A percentile compares a stretch with the other conserved stretches of the same genome.
These are phyloP conservation scores for Podospora comata DNA, from an alignment of 495 filamentous ascomycete genomes.

Conservation along the genomic window DNA sequence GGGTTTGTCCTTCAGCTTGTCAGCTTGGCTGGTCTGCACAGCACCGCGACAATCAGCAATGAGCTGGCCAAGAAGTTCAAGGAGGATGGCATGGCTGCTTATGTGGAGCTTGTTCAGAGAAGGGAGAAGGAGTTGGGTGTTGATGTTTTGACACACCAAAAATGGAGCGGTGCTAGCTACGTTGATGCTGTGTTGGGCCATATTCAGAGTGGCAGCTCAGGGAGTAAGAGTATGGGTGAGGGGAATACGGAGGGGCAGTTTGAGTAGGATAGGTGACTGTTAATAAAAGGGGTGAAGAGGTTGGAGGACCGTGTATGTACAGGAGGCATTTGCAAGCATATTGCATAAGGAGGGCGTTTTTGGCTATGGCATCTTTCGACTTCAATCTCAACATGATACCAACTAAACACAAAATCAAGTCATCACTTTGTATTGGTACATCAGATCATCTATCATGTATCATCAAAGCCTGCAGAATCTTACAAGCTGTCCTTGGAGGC, in stretches of 20 bases:
- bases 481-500: conserved; percentile 40
- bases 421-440: neutral
- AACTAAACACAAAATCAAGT: neutral
- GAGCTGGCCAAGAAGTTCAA: conserved; percentile 83
- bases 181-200: conserved; percentile 90
- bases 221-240: conserved; percentile 78
- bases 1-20: conserved; percentile 94
- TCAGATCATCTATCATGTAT: neutral
- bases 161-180: conserved; percentile 92
- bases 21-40: conserved; percentile 85
- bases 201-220: conserved; percentile 86
- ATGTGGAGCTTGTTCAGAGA: conserved; percentile 83
- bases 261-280: conserved; percentile 22
- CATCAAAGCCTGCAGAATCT: neutral
- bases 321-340: conserved; percentile 1
- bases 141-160: conserved; percentile 96
- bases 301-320: neutral
- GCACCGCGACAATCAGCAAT: conserved; percentile 78
- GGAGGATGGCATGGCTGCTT: conserved; percentile 89
- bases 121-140: conserved; percentile 89
- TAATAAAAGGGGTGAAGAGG: neutral
- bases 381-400: neutral
- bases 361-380: neutral
- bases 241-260: conserved; percentile 72
- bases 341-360: conserved; percentile 1